Base-by-base conservation (phyloP, 495 filamentous ascomycete genomes). In the Aspergillus ellipticus region DNA sequence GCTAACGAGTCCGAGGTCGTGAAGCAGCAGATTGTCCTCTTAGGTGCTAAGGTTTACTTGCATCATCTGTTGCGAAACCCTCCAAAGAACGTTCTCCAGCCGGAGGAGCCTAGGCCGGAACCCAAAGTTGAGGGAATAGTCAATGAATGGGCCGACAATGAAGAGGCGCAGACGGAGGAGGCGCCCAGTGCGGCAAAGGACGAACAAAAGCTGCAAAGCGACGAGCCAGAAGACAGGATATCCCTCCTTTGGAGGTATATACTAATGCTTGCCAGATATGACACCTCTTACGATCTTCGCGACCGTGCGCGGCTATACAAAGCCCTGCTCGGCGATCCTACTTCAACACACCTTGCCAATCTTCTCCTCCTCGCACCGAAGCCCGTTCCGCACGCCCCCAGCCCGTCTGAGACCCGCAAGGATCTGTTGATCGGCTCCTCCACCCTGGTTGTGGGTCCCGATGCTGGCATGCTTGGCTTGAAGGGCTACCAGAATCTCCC, bases 31-130 rank as follows among this genome's bases (percentile, higher is more conserved):
- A 94, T 97, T 63, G 83, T 97, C 4, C 78, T 97, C 4, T 78
- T 98, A 4, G 94, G 89, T 13, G 93, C 95, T 10, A 97, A 96
- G 59, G 91, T 97, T 6, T 97, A 97, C 66, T 80, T 97, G 3
- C 89, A 96, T 63, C 80, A 95, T 65, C 73, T 97, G 17, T 37
- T 79, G 15, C 67, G 67, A 35, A 93, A 92, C 56, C 77, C 82
- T 22, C 66, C 66, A 2, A 54, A 69, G 28, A 65, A 73, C 42
- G 42, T 64, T 45, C 42, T 59, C 15, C 55, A 61, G 20, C 51
- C 42, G 24, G 65, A 72, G 49, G 33, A 64, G 48, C 41, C 59
- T 13, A 53, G 59, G 17, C 47, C 48, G 21, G 55, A 42, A n/a
- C 46, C 54, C 16, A 63, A 58, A 6, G 45, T 49, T 4, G 59